Base-by-base conservation (phyloP, 2,329 filamentous ascomycete genomes). In the Huntiella omanensis region DNA sequence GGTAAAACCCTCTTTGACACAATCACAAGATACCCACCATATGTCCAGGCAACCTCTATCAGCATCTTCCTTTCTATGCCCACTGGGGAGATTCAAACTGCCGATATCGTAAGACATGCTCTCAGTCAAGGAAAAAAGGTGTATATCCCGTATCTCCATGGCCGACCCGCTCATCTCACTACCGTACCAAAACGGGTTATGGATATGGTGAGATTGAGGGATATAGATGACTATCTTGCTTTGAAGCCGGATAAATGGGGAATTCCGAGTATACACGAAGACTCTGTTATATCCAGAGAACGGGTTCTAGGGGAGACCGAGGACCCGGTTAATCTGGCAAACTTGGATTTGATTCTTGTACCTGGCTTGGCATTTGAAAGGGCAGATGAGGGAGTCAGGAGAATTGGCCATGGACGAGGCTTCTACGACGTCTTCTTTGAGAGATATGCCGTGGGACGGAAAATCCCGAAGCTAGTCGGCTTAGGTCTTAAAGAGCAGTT, bases 61-160 rank as follows among this genome's bases (percentile, higher is more conserved):
- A 86, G 83, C 54, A 70, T 98, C 48, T 98, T 93, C 59, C 69
- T 98, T 12, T 91, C 88, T 8, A 98, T 98, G 91, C 86, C 87
- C 1, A 65, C 68, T 7, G 81, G 79, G 17, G 91, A 98, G 64
- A 73, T 94, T 19, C 83, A 86, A 54, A 98, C 91, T 1, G 76
- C 79, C 44, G 66, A 69, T 42, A 84, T 96, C 46, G 84, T 96
- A 6, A 73, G 75, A 22, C 75, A 95, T 65, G 87, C 88, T 10
- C 67, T 98, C 19, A 62, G 64, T 5, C 61, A 68, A 3, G 84
- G 83, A 35, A 98, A 96, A 63, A 69, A 79, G 51, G 86, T 98
- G 49, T 96, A 85, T 60, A 78, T 98, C 41, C 91, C 91, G 0
- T 95, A 91, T 58, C 79, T 94, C 45, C 79, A 91, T 63, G 77